These are phyloP conservation scores for Trametes cinnabarina DNA, from an alignment of 768 basidiomycete genomes.

Conservation along the genomic window DNA sequence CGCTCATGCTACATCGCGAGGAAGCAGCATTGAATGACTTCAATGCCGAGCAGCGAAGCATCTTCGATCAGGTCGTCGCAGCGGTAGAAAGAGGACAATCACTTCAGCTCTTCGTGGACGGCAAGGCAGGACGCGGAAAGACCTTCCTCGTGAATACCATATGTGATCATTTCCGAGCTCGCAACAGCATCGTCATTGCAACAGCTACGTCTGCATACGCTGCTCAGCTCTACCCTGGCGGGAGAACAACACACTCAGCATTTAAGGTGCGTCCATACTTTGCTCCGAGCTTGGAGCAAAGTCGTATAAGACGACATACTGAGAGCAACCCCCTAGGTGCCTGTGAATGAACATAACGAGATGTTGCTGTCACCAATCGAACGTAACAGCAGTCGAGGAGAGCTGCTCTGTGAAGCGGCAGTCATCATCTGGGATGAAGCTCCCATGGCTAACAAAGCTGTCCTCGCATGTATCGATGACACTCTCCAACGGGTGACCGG, in stretches of 20 bases:
- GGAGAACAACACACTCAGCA: constrained; percentile 37
- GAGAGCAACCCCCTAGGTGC: constrained; percentile 25
- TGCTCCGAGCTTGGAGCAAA: neutral
- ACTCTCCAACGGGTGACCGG: constrained; percentile 29
- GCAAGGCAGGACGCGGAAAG: constrained; percentile 42
- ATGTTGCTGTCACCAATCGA: constrained; percentile 33
- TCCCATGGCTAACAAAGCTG: constrained; percentile 40
- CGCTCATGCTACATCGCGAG: constrained; percentile 8
- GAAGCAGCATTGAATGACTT: constrained; percentile 10
- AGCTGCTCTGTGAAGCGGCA: constrained; percentile 32
- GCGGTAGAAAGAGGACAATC: constrained; percentile 14
- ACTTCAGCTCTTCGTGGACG: constrained; percentile 35
- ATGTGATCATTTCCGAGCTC: constrained; percentile 30
- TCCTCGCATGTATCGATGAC: constrained; percentile 36
- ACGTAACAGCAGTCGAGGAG: constrained; percentile 25
- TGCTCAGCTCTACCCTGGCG: constrained; percentile 37
- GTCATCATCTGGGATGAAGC: constrained; percentile 32
- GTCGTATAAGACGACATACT: neutral
- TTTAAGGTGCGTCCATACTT: constrained; percentile 32
- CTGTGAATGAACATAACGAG: constrained; percentile 33
- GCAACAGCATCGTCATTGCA: constrained; percentile 32
- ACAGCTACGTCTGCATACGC: constrained; percentile 41
- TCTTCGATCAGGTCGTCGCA: constrained; percentile 18
- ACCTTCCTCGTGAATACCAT: constrained; percentile 37
- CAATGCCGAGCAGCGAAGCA: constrained; percentile 25